Base-by-base conservation (phyloP, 306 rosid species). In the Adenanthera pavonina region DNA sequence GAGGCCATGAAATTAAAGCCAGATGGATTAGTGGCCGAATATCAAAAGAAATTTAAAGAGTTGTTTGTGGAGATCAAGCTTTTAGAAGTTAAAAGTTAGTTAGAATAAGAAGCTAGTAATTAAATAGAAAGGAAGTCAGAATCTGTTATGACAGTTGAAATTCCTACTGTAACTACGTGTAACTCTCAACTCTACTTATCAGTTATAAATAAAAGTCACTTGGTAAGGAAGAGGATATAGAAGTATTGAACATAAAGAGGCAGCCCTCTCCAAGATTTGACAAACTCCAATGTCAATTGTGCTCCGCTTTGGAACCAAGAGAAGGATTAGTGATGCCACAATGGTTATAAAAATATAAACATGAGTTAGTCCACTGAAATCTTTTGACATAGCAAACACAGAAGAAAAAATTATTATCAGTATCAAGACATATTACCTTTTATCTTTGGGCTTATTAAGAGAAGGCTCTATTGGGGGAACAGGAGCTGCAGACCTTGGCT, bases 381-480 rank as follows among this genome's bases (percentile, higher is more conserved):
- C n/a, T n/a, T 53, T 53, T 36, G 66, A 53, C 53, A n/a, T 5
- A n/a, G 25, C 1, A 36, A 19, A 38, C 1, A 5, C 14, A 74
- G 10, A 4, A 54, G 43, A 74, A 53, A 38, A 13, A 38, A 68
- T 41, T 16, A 73, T 73, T 15, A 69, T 15, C 33, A 79, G 36
- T 19, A 57, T 15, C 36, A 46, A 8, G 69, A 78, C 9, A 35
- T 15, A 35, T 81, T 40, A 92, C 97, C 95, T 86, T 80, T 84
- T 91, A 51, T 87, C 93, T 69, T 83, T 90, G 67, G 81, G 84
- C 57, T 84, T 84, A 78, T 25, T 88, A 69, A 77, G 46, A 69
- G 91, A 90, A 77, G 92, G 84, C 66, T 92, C 98, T 61, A 85
- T 47, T 16, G 90, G 86, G 5, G 91, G 98, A 87, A 87, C 34